Base-by-base conservation (phyloP, 352 stramenopile species). In the Phytophthora fragariae region DNA sequence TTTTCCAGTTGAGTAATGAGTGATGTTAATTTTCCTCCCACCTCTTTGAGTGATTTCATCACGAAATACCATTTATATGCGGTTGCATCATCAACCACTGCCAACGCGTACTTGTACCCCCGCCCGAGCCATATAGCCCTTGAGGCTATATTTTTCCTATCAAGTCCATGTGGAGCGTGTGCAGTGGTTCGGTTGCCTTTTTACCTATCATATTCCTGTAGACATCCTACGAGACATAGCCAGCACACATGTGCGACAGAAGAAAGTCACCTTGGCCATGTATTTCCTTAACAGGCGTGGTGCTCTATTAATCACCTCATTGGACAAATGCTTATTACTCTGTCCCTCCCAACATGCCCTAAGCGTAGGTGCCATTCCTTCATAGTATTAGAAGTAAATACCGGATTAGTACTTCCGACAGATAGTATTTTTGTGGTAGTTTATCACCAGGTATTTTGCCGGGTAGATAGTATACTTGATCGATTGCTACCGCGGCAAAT, bases 401-500 rank as follows among this genome's bases (percentile, higher is more conserved):
- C 37, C 11, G 37, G 37, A 17, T 44, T 44, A 44, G 11, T 44
- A 44, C 15, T 44, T 14, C 27, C 15, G 1, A 44, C 37, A 15
- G 37, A 44, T 44, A 44, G 37, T 44, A 44, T 2, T 44, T 44
- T 44, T 15, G 37, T 14, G 15, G 37, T 44, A 44, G 19, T 21
- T 21, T 21, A 21, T 44, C 37, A 17, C 37, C 10, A 44, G 15
- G 11, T 17, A 6, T 11, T 53, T 21, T 21, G 24, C 41, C 50
- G 14, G 55, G 56, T 12, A 75, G 4, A 58, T 67, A 63, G 11
- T 71, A 75, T 9, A 59, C 56, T 14, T 75, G 49, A 62, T 61
- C 56, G 12, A 76, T 65, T 57, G 58, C 50, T 49, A 72, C 70
- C 24, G 64, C 63, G 39, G 46, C 63, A 65, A 73, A 72, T 62